A percentile compares a stretch with the other conserved stretches of the same genome.
phyloP scores from a whole-genome alignment of 1,284 basidiomycete genomes.

The Apiotrichum akiyoshidainum region DNA sequence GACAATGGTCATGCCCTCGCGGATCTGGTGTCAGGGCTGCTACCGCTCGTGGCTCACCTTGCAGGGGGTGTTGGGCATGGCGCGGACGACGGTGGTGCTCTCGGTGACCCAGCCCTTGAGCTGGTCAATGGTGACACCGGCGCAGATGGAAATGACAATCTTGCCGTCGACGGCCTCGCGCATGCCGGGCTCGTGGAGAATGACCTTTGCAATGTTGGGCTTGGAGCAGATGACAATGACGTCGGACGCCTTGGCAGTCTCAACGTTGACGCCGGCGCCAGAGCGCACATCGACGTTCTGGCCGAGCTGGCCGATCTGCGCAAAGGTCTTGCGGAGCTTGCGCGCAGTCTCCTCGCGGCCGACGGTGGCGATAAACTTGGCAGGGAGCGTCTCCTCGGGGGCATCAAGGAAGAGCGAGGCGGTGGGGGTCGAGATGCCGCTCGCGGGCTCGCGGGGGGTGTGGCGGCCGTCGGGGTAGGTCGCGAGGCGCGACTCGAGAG shows the following conservation, averaged over 20 bases:
- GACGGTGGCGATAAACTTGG: slow-evolving; percentile 86
- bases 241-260: slow-evolving; percentile 70
- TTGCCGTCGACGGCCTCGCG: slow-evolving; percentile 81
- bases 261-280: slow-evolving; percentile 62
- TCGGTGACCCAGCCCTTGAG: slow-evolving; percentile 70
- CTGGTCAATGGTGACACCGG: slow-evolving; percentile 86
- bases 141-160: slow-evolving; percentile 91
- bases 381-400: slow-evolving; percentile 67
- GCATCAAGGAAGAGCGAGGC: slow-evolving; percentile 49
- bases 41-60: slow-evolving; percentile 71
- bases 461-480: slow-evolving; percentile 17
- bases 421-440: slow-evolving; percentile 73
- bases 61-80: slow-evolving; percentile 99
- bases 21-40: slow-evolving; percentile 68
- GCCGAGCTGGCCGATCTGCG: slow-evolving; percentile 57
- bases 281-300: slow-evolving; percentile 66
- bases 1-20: slow-evolving; percentile 94
- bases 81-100: slow-evolving; percentile 81
- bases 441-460: slow-evolving; percentile 61
- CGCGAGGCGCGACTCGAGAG: slow-evolving; percentile 43
- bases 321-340: slow-evolving; percentile 67
- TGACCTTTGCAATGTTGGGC: slow-evolving; percentile 77
- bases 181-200: slow-evolving; percentile 78
- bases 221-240: slow-evolving; percentile 91
- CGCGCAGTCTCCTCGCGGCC: slow-evolving; percentile 70